Evolutionary conservation across 345 rosid species (phyloP), one percentile per base, ranked within the genome.

Genomic region (Eucalyptus albens): DNA sequence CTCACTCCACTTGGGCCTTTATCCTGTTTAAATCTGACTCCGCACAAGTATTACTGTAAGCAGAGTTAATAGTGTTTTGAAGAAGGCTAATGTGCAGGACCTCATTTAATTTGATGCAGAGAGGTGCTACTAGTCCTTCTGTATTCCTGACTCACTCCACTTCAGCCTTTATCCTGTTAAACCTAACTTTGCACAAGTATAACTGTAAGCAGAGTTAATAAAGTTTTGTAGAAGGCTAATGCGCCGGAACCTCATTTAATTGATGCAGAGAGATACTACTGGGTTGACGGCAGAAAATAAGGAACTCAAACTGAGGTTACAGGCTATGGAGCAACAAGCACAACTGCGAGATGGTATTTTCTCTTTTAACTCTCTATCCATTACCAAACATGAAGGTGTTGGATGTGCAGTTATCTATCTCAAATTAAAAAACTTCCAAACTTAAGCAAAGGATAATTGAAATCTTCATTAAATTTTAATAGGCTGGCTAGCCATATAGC

Each of bases 281-380:
- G 97, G 95, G 91, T 88, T 96, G 88, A 95, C 94, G 40, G 24
- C 91, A 56, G 97, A 95, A 93, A 96, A 96, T 87, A 96, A 96
- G 92, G 97, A 95, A 88, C 95, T 96, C 89, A 96, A 94, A 89
- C 89, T 96, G 92, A 93, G 97, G 86, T 91, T 96, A 89, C 96
- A 96, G 89, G 95, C 97, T 86, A 92, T 95, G 96, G 96, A 95
- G 92, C 96, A 96, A 89, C 95, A 96, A 92, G 95, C 96, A 40
- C 96, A 95, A 14, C 95, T 96, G 85, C 92, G 96, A 92, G 96
- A 96, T 81, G 97, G 97, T 96, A 94, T 21, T 88, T 86, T 81
- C 55, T 33, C 10, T 50, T 67, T 31, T 65, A 11, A 31, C 49
- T 87, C 45, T 86, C 11, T 51, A 19, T 33, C 56, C 24, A 37